These are phyloP conservation scores for Aureobasidium subglaciale DNA, from an alignment of 2,329 filamentous ascomycete species.

Conservation along the genomic window DNA sequence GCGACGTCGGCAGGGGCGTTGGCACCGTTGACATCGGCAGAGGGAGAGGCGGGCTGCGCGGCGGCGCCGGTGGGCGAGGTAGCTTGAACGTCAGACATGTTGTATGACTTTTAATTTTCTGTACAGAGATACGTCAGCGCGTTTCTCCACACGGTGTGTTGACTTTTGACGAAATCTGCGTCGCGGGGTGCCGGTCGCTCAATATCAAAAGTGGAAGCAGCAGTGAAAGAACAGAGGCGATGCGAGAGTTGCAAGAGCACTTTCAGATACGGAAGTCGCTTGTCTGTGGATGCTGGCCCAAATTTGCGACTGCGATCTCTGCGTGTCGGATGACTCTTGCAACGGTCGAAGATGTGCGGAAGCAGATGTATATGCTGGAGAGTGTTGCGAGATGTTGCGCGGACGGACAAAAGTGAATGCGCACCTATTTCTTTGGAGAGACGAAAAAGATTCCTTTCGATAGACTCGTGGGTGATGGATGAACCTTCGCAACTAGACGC, in stretches of 20 bases:
- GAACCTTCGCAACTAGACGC: conserved; percentile 15
- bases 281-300: neutral
- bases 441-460: conserved; percentile 12
- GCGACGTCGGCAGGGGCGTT: conserved; percentile 39
- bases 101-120: conserved; percentile 19
- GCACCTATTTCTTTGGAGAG: conserved; percentile 11
- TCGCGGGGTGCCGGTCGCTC: neutral
- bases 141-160: neutral
- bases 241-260: neutral
- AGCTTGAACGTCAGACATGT: conserved; percentile 38
- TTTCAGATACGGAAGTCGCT: neutral
- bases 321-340: neutral
- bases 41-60: conserved; percentile 64
- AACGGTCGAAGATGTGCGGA: neutral
- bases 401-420: conserved; percentile 7
- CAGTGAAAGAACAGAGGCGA: neutral
- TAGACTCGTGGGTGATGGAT: conserved; percentile 11
- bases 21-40: conserved; percentile 55
- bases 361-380: neutral
- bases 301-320: neutral
- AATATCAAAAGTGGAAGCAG: neutral
- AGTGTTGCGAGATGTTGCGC: neutral
- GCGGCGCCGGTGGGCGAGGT: conserved; percentile 59
- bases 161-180: neutral
- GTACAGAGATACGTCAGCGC: conserved; percentile 11